Evolutionary conservation across 352 stramenopile species (phyloP).

Genomic region (Phytophthora cactorum): DNA sequence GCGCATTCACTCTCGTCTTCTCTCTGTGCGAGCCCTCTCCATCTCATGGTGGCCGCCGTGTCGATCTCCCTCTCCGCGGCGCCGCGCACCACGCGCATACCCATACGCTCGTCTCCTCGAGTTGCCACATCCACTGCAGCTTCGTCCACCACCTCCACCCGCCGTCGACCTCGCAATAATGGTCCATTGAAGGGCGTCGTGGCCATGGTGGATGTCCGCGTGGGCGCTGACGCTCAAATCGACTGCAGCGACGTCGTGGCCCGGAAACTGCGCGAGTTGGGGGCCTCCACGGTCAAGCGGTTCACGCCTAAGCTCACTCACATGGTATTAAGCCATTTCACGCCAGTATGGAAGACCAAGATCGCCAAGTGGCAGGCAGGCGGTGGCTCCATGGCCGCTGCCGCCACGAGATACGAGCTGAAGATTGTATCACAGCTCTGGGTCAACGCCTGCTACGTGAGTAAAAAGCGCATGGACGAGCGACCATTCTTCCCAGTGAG

Average conservation of each 20-base stretch:
- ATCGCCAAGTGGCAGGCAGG: conserved; percentile 67
- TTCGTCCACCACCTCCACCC: conserved; percentile 6
- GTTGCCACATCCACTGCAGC: not conserved
- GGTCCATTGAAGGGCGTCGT: conserved; percentile 55
- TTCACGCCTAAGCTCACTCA: conserved; percentile 74
- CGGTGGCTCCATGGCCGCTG: conserved; percentile 38
- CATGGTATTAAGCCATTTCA: conserved; percentile 79
- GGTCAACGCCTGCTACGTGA: conserved; percentile 84
- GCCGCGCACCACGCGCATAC: conserved; percentile 8
- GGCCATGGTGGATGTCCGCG: conserved; percentile 79
- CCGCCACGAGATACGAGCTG: conserved; percentile 41
- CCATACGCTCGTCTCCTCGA: conserved; percentile 9
- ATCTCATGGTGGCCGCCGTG: conserved; percentile 59
- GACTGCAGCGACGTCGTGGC: conserved; percentile 82
- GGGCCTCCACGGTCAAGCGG: conserved; percentile 72
- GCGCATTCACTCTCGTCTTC: not conserved
- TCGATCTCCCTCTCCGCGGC: conserved; percentile 60
- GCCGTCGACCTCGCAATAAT: conserved; percentile 21
- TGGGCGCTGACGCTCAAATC: conserved; percentile 72
- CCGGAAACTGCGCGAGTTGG: conserved; percentile 66
- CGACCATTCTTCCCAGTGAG: conserved; percentile 77
- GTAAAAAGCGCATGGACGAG: conserved; percentile 73
- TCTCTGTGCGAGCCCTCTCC: not conserved
- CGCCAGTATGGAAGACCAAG: conserved; percentile 71
- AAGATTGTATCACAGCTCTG: conserved; percentile 86